These are phyloP conservation scores for Austropuccinia psidii DNA, from an alignment of 1,284 basidiomycete species.

Conservation along the genomic window DNA sequence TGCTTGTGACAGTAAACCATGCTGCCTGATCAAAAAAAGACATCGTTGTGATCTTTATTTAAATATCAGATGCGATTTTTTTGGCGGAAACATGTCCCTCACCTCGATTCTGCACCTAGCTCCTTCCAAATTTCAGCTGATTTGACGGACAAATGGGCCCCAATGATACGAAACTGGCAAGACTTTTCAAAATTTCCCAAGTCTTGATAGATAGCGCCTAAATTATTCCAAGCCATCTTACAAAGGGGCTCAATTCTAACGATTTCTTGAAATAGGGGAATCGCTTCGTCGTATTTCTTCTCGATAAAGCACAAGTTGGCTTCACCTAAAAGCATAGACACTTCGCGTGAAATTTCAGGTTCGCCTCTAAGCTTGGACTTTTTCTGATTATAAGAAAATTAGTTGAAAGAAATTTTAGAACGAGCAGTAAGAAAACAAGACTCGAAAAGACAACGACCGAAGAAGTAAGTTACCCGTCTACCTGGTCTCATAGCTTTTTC, in stretches of 20 bases:
- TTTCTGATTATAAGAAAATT: slow-evolving; percentile 39
- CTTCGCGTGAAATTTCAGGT: slow-evolving; percentile 69
- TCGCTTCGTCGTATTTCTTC: slow-evolving; percentile 60
- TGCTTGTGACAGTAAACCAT: slow-evolving; percentile 71
- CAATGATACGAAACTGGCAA: slow-evolving; percentile 78
- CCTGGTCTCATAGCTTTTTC: slow-evolving; percentile 59
- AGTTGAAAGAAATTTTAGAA: slow-evolving; percentile 35
- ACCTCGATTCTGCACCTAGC: slow-evolving; percentile 65
- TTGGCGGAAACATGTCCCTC: slow-evolving; percentile 38
- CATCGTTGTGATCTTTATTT: too few relatives aligned
- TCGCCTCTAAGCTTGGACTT: slow-evolving; percentile 50
- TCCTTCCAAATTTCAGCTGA: slow-evolving; percentile 78
- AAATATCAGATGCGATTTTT: not conserved
- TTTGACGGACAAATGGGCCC: slow-evolving; percentile 67
- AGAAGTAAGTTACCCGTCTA: slow-evolving; percentile 61
- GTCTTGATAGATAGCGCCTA: slow-evolving; percentile 50
- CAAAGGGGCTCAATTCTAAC: slow-evolving; percentile 87
- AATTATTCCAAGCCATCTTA: slow-evolving; percentile 71
- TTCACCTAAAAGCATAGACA: slow-evolving; percentile 68
- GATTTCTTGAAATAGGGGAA: slow-evolving; percentile 77
- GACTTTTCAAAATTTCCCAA: slow-evolving; percentile 62
- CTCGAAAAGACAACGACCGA: slow-evolving; percentile 49
- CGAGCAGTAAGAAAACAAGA: slow-evolving; percentile 21
- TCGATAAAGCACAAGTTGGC: slow-evolving; percentile 82
- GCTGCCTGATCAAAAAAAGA: slow-evolving; percentile 51